phyloP scores from a whole-genome alignment of 306 rosid species.

The Dalbergia cochinchinensis region DNA sequence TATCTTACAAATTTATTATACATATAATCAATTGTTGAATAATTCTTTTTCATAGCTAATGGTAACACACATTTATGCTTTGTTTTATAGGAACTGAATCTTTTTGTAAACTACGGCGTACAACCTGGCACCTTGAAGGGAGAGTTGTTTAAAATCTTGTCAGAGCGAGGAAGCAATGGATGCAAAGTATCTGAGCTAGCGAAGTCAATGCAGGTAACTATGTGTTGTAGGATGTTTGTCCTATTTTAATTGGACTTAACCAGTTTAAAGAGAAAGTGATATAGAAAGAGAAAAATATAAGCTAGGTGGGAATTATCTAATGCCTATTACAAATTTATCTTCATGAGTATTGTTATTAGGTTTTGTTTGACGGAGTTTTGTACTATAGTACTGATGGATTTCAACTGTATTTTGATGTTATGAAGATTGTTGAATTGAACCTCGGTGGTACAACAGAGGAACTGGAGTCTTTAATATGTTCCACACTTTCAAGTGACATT shows the following conservation, averaged over 20 bases:
- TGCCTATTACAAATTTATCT: neutral
- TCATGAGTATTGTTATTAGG: neutral
- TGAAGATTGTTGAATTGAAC: constrained; percentile 80
- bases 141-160: constrained; percentile 77
- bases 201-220: constrained; percentile 67
- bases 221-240: constrained; percentile 1
- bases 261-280: constrained; percentile 25
- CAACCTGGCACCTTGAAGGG: constrained; percentile 83
- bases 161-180: constrained; percentile 82
- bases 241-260: neutral
- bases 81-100: constrained; percentile 71
- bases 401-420: constrained; percentile 53
- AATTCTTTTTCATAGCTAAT: neutral
- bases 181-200: constrained; percentile 80
- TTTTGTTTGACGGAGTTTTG: constrained; percentile 12
- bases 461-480: constrained; percentile 75
- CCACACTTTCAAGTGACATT: constrained; percentile 90
- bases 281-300: neutral
- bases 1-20: no score
- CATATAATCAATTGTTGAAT: neutral
- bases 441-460: constrained; percentile 71
- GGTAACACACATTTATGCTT: constrained; percentile 1
- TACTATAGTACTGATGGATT: constrained; percentile 35
- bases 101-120: constrained; percentile 74
- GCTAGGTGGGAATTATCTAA: neutral